These are phyloP conservation scores for Cyberlindnera mississippiensis DNA, from an alignment of 805 yeast species.

Conservation along the genomic window DNA sequence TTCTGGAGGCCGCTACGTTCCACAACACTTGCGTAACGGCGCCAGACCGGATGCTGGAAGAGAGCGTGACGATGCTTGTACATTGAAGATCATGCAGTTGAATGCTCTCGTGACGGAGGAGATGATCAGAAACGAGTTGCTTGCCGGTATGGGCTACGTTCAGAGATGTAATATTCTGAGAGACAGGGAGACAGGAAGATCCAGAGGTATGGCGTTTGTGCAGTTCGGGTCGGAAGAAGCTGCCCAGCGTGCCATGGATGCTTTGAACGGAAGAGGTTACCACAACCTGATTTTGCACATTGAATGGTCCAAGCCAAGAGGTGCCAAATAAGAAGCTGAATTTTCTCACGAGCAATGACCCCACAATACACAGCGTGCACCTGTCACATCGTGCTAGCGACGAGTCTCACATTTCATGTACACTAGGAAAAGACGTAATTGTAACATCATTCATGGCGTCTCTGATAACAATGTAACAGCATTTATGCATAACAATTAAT, in stretches of 20 bases:
- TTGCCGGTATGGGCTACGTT: slow-evolving; percentile 60
- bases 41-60: slow-evolving; percentile 37
- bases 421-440: no score
- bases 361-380: no score
- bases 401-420: no score
- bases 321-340: background rate
- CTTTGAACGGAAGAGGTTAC: slow-evolving; percentile 86
- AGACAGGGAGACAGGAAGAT: slow-evolving; percentile 89
- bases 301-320: slow-evolving; percentile 48
- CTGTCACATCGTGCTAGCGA: no score
- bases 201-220: slow-evolving; percentile 95
- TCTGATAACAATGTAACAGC: no score
- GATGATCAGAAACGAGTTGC: slow-evolving; percentile 67
- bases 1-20: slow-evolving; percentile 52
- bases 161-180: slow-evolving; percentile 79
- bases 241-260: slow-evolving; percentile 76
- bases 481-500: no score
- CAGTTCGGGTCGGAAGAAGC: slow-evolving; percentile 61
- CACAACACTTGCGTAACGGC: slow-evolving; percentile 53
- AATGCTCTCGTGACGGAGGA: slow-evolving; percentile 82
- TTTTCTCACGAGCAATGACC: no score
- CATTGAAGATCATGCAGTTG: slow-evolving; percentile 88
- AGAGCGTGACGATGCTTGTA: slow-evolving; percentile 80
- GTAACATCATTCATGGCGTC: no score
- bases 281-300: slow-evolving; percentile 76